A percentile compares a stretch with the other conserved stretches of the same genome.
These are phyloP conservation scores for Gracilaria caudata DNA, from an alignment of 23 red algal species.

Conservation along the genomic window DNA sequence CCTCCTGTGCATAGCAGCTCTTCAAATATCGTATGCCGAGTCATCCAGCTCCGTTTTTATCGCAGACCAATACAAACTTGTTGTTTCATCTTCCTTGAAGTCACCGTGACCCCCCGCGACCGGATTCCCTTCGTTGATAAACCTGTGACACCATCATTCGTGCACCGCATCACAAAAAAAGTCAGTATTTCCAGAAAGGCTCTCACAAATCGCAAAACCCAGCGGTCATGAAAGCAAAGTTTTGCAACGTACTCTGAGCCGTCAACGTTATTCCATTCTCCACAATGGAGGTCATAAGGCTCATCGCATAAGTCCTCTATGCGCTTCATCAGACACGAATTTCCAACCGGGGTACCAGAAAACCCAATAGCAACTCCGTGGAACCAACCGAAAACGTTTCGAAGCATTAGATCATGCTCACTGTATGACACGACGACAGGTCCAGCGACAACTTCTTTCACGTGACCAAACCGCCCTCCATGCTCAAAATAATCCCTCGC, in stretches of 20 bases:
- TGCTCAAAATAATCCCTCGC: slow-evolving; percentile 20
- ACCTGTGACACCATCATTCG: slow-evolving; percentile 23
- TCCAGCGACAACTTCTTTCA: slow-evolving; percentile 38
- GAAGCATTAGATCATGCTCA: slow-evolving; percentile 42
- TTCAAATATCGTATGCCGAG: slow-evolving; percentile 31
- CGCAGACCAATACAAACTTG: slow-evolving; percentile 58
- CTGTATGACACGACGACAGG: slow-evolving; percentile 46
- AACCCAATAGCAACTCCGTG: slow-evolving; percentile 52
- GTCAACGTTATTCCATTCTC: slow-evolving; percentile 55
- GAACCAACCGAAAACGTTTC: slow-evolving; percentile 55
- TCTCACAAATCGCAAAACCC: background rate
- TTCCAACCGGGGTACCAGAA: slow-evolving; percentile 12
- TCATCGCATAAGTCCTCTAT: slow-evolving; percentile 11
- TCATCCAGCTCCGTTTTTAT: slow-evolving; percentile 50
- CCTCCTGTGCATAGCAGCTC: background rate
- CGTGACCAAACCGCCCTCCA: slow-evolving; percentile 6
- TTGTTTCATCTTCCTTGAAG: slow-evolving; percentile 75
- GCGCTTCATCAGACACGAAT: slow-evolving; percentile 15
- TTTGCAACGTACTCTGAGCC: slow-evolving; percentile 54
- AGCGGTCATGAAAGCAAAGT: background rate
- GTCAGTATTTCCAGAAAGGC: background rate
- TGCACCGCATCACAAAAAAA: background rate
- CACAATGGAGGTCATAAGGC: slow-evolving; percentile 38
- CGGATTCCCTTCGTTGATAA: slow-evolving; percentile 60
- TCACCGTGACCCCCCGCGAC: slow-evolving; percentile 64